Base-by-base conservation (phyloP, 2,329 filamentous ascomycete genomes). In the Ambrosiella xylebori region DNA sequence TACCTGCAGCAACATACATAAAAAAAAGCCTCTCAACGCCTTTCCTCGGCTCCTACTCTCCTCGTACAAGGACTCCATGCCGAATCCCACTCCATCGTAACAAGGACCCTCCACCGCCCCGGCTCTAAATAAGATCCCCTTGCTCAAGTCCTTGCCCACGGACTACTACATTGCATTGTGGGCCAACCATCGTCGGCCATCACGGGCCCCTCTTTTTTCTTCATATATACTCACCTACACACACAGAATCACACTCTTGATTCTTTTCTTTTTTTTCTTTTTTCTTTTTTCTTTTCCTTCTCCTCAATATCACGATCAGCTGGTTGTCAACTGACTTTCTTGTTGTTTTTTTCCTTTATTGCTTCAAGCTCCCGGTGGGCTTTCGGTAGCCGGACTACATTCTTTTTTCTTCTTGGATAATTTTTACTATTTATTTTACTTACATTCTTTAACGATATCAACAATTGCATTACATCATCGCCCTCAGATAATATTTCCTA, bases 311-410 rank as follows among this genome's bases (percentile, higher is more conserved):
- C 27, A 12, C 27, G 38, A 41, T 55, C 9, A 11, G 53, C 44
- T 44, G 38, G 15, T 54, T 51, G 4, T 51, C 47, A 36, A 11
- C 6, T 4, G 2, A n/a, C 3, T 41, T n/a, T 41, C n/a, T n/a
- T 49, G 50, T 12, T 57, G 56, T 51, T 50, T 49, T 51, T 51
- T 51, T 27, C 47, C 35, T 51, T 35, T 15, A 12, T 51, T 51
- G 47, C 47, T 51, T 17, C 19, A 47, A 40, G 59, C 59, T 60
- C 56, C 50, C 56, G 59, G 55, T 53, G 55, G 56, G 59, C 52
- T 55, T 55, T 54, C 54, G 52, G 58, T 59, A 59, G 58, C 58
- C 39, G 58, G 57, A 51, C 58, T 59, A 59, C 58, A 37, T 56
- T 59, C 17, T 55, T 58, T 55, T 36, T 49, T n/a, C 6, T 58